Evolutionary conservation across 768 basidiomycete genomes (phyloP).

Genomic region (Suillus bovinus): DNA sequence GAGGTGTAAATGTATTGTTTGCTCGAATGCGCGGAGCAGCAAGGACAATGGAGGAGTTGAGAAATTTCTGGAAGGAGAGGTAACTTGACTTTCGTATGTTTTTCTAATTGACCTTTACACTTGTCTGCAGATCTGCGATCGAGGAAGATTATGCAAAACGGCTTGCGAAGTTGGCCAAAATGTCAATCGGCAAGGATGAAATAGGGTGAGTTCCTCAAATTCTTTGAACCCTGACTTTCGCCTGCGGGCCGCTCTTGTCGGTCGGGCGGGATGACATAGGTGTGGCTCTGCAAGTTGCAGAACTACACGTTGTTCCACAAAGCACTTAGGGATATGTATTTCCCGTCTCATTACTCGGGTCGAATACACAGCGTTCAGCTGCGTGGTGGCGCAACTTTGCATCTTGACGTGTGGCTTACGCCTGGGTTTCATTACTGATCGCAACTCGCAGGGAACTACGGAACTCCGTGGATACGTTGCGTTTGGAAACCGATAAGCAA

Average conservation of each 20-base stretch:
- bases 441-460: conserved; percentile 66
- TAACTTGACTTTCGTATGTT: conserved; percentile 36
- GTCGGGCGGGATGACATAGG: conserved; percentile 5
- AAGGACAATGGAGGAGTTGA: conserved; percentile 87
- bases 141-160: conserved; percentile 96
- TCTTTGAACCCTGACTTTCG: conserved; percentile 5
- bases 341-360: conserved; percentile 2
- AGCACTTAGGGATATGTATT: not conserved
- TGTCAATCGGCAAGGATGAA: conserved; percentile 81
- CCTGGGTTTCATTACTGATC: conserved; percentile 19
- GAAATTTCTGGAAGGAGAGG: conserved; percentile 93
- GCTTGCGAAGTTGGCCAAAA: conserved; percentile 75
- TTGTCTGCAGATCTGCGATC: conserved; percentile 65
- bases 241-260: conserved; percentile 5
- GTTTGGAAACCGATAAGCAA: conserved; percentile 83
- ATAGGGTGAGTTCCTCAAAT: conserved; percentile 70
- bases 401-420: conserved; percentile 1
- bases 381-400: conserved; percentile 2
- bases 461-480: conserved; percentile 75
- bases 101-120: conserved; percentile 11
- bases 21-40: conserved; percentile 85
- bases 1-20: conserved; percentile 88
- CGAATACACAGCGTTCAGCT: not conserved
- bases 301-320: conserved; percentile 6
- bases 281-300: not conserved